Evolutionary conservation across 1,139 yeast species (phyloP), one percentile per base, ranked within the genome.

Genomic region (Suhomyces guaymorum): DNA sequence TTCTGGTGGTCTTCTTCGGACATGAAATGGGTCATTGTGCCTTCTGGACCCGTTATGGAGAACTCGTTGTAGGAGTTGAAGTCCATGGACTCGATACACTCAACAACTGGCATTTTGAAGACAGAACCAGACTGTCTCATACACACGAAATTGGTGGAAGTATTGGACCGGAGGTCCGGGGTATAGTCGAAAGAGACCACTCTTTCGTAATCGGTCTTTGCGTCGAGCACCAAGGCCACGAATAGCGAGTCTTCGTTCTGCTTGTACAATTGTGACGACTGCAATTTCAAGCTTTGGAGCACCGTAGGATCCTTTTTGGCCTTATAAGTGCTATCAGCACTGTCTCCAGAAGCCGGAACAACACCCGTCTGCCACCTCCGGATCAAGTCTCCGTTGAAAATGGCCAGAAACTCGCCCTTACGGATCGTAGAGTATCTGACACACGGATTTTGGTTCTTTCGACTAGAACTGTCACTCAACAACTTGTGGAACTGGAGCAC

Each of bases 51-150:
- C 2, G 81, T 71, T 25, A 82, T 63, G 1, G 84, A 69, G 30
- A 88, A 64, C 34, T 85, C 88, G 52, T 88, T 88, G 46, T 68
- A 74, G 0, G 92, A 79, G 48, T 81, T 86, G 57, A 89, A 85
- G 14, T 65, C 70, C 13, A 83, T 57, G 5, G 80, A 70, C 29
- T 80, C 80, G 22, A 82, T 80, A 34, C 84, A 77, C 54, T 86
- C 94, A 2, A 70, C 65, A 1, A 82, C 85, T 0, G 82, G 76
- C 92, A 86, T 86, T 41, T 86, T 68, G 58, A 85, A 89, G 0
- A 88, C 82, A 31, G 87, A 82, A 2, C 96, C 96, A 1, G 95
- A 83, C 52, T 87, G 95, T 44, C 96, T 68, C 84, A 89, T 84
- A 57, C 96, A 89, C 23, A 89, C 80, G 44, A 86, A 73, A 43